Evolutionary conservation across 23 red algal species (phyloP), one percentile per base, ranked within the genome.

Genomic region (Chondrus crispus): DNA sequence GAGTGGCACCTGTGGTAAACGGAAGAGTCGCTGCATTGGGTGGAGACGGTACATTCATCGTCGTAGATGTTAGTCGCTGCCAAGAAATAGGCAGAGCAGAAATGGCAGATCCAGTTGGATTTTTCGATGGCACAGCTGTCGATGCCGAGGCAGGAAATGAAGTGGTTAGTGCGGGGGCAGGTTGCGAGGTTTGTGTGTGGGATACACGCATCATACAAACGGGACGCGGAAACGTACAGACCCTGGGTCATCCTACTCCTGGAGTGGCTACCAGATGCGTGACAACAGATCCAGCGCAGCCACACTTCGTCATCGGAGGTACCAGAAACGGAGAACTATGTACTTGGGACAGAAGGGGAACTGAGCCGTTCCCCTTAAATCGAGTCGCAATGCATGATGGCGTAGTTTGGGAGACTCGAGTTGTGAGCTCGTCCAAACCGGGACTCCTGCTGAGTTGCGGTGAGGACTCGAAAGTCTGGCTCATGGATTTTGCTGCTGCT

Each of bases 281-380:
- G 4, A 51, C 38, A 11, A 73, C 53, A 28, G 89, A 92, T 55
- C 45, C 66, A 12, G 89, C 73, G 32, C 89, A 92, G 46, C 75
- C 75, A 13, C 75, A 92, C 16, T 92, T 84, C 84, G 89, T 92
- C 12, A 82, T 92, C 32, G 89, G 77, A 28, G 89, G 89, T 28
- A 73, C 64, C 41, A 55, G 77, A 50, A 82, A 70, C 36, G 89
- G 89, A 58, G 89, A 92, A 45, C 11, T 92, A 45, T 55, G 45
- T 37, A 38, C 84, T 18, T 92, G 89, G 89, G 89, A 92, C 52
- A 68, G 89, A 32, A 71, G 89, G 46, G 77, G 62, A 12, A 66
- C 48, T 14, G 35, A 68, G n/a, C 12, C 30, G 12, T 10, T 58
- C n/a, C 89, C 89, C 58, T 51, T 92, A 2, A 92, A 74, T 44